phyloP scores from a whole-genome alignment of 352 stramenopile species.

The Pythium aristosporum region DNA sequence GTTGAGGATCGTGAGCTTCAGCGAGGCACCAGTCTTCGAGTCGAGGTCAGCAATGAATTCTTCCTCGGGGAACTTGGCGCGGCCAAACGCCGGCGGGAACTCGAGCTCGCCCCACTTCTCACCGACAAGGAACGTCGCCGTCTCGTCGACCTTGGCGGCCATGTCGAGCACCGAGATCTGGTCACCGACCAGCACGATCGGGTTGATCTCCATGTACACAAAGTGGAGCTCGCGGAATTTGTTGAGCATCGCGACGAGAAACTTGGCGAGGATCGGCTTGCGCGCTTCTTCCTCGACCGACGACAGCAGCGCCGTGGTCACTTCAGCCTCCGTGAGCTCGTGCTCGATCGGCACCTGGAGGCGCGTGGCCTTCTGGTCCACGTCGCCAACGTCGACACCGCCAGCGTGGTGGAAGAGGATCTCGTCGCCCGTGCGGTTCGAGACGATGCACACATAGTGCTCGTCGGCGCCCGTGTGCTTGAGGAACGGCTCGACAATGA shows the following conservation, averaged over 20 bases:
- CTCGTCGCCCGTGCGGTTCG: constrained; percentile 93
- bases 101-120: constrained; percentile 92
- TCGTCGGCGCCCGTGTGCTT: constrained; percentile 92
- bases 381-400: constrained; percentile 95
- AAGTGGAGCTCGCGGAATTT: constrained; percentile 96
- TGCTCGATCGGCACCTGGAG: constrained; percentile 86
- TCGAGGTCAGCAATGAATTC: constrained; percentile 95
- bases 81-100: constrained; percentile 95
- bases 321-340: constrained; percentile 63
- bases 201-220: constrained; percentile 98
- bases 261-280: constrained; percentile 83
- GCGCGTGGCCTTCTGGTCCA: constrained; percentile 92
- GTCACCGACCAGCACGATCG: constrained; percentile 92
- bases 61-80: constrained; percentile 95
- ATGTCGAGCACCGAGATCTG: constrained; percentile 95
- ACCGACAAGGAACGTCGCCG: constrained; percentile 92
- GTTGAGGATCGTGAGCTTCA: constrained; percentile 98
- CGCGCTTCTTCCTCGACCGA: constrained; percentile 73
- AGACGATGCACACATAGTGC: constrained; percentile 97
- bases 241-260: constrained; percentile 90
- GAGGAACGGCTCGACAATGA: constrained; percentile 98
- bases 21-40: constrained; percentile 93
- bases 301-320: constrained; percentile 69
- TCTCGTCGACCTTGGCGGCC: constrained; percentile 97
- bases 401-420: constrained; percentile 96